Conservation (phyloP, 2,329 filamentous ascomycete species). For the Byssoonygena ceratinophila region DNA sequence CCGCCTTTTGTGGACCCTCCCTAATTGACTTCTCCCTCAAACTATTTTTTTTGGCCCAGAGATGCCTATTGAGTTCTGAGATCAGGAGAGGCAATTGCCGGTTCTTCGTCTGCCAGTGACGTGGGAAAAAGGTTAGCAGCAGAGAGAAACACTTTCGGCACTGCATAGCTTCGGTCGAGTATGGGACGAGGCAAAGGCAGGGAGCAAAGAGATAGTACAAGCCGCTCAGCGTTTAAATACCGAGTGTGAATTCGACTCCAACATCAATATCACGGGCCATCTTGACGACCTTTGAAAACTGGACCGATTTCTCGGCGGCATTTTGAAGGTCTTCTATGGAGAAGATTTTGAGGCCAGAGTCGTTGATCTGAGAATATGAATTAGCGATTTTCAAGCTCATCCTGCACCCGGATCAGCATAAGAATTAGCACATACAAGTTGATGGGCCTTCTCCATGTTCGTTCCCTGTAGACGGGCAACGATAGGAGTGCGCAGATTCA, state of each 20-base stretch:
- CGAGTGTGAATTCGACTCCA: slow-evolving; percentile 86
- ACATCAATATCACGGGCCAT: slow-evolving; percentile 96
- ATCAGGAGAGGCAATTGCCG: background rate
- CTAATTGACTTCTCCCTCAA: background rate
- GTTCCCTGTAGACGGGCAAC: slow-evolving; percentile 96
- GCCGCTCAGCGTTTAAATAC: slow-evolving; percentile 57
- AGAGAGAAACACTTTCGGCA: background rate
- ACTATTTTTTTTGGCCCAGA: background rate
- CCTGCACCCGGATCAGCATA: background rate
- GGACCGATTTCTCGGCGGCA: slow-evolving; percentile 94
- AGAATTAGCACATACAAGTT: slow-evolving; percentile 47
- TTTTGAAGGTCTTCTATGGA: slow-evolving; percentile 96
- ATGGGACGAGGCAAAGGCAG: background rate
- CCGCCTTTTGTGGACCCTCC: background rate
- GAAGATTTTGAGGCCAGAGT: slow-evolving; percentile 98
- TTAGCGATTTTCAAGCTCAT: background rate
- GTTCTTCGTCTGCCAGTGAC: slow-evolving; percentile 3
- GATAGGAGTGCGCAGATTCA: slow-evolving; percentile 94
- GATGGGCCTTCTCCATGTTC: slow-evolving; percentile 90
- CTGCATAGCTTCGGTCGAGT: background rate
- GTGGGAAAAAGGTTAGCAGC: slow-evolving; percentile 1
- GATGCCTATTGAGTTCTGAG: background rate
- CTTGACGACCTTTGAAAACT: slow-evolving; percentile 99
- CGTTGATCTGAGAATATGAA: slow-evolving; percentile 56
- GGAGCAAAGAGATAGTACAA: background rate